Percentiles rank a stretch among this genome's conserved stretches.
Evolutionary conservation across 495 filamentous ascomycete species (phyloP).

Genomic region (Aspergillus kassunensis): DNA sequence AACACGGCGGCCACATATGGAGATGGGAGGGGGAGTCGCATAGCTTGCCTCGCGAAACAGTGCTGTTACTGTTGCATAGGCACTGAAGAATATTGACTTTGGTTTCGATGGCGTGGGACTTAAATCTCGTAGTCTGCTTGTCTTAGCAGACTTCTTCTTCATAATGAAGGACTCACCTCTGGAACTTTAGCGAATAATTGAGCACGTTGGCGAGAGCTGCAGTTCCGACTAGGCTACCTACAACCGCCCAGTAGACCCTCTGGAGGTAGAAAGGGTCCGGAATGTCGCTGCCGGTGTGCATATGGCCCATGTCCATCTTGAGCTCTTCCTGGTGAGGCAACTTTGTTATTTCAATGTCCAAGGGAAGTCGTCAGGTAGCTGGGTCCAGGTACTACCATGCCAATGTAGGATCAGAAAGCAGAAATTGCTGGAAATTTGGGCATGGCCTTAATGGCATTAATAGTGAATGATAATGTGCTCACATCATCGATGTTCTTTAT

Average conservation of each 20-base stretch:
- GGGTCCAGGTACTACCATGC: too few species aligned
- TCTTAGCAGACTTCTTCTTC: too few species aligned
- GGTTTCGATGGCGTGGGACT: slow-evolving; percentile 59
- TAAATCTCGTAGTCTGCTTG: slow-evolving; percentile 25
- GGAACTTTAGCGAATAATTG: slow-evolving; percentile 40
- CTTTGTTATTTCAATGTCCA: too few species aligned
- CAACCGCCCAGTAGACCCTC: slow-evolving; percentile 59
- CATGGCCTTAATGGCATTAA: too few species aligned
- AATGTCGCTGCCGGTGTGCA: slow-evolving; percentile 46
- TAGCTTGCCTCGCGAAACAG: slow-evolving; percentile 63
- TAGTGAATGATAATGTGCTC: slow-evolving; percentile 16
- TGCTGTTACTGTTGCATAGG: slow-evolving; percentile 66
- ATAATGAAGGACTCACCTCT: slow-evolving; percentile 53
- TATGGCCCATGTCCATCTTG: too few species aligned
- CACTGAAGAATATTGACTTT: slow-evolving; percentile 47
- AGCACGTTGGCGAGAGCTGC: slow-evolving; percentile 48
- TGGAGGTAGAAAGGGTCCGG: slow-evolving; percentile 45
- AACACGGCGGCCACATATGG: slow-evolving; percentile 40
- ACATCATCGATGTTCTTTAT: too few species aligned
- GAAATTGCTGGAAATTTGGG: too few species aligned
- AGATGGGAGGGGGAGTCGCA: slow-evolving; percentile 53
- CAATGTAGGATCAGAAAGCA: too few species aligned
- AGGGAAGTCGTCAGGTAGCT: too few species aligned
- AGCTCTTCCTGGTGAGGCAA: slow-evolving; percentile 33
- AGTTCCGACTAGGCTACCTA: slow-evolving; percentile 50